Conservation (phyloP, 768 basidiomycete species). For the Leucogyrophana mollusca region DNA sequence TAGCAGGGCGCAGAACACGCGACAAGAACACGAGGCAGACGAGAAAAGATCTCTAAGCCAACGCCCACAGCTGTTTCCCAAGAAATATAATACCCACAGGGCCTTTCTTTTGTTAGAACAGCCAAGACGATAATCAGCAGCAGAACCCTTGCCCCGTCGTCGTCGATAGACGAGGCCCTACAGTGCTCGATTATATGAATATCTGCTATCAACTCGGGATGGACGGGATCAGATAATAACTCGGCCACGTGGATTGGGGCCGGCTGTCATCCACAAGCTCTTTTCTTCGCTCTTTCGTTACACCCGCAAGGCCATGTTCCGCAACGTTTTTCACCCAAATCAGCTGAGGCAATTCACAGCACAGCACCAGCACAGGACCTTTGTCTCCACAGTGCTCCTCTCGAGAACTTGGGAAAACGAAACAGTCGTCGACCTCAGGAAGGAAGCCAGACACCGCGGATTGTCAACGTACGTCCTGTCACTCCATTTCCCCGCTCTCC, state of each 20-base stretch:
- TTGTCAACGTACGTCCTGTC: constrained; percentile 47
- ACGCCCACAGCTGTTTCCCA: constrained; percentile 1
- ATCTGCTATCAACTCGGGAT: no score
- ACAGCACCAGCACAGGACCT: no score
- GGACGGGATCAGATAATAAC: constrained; percentile 3
- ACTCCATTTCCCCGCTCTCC: constrained; percentile 7
- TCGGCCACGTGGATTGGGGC: constrained; percentile 3
- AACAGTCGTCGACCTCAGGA: constrained; percentile 46
- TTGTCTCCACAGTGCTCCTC: constrained; percentile 58
- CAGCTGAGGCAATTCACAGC: constrained; percentile 13
- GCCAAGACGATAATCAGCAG: constrained; percentile 7
- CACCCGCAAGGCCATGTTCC: constrained; percentile 23
- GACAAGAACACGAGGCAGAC: constrained; percentile 62
- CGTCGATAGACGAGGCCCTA: constrained; percentile 1
- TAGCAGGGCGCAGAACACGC: constrained; percentile 30
- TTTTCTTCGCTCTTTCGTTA: background rate
- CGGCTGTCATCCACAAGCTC: background rate
- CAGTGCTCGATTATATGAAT: constrained; percentile 5
- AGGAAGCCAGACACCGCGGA: constrained; percentile 55
- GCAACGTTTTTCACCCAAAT: constrained; percentile 17
- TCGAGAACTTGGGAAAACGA: constrained; percentile 56
- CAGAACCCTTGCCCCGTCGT: constrained; percentile 7
- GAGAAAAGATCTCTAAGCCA: constrained; percentile 5
- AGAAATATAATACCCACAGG: constrained; percentile 1
- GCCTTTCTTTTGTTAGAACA: constrained; percentile 4